phyloP scores from a whole-genome alignment of 257 asterid genomes.

The Solanum peruvianum region DNA sequence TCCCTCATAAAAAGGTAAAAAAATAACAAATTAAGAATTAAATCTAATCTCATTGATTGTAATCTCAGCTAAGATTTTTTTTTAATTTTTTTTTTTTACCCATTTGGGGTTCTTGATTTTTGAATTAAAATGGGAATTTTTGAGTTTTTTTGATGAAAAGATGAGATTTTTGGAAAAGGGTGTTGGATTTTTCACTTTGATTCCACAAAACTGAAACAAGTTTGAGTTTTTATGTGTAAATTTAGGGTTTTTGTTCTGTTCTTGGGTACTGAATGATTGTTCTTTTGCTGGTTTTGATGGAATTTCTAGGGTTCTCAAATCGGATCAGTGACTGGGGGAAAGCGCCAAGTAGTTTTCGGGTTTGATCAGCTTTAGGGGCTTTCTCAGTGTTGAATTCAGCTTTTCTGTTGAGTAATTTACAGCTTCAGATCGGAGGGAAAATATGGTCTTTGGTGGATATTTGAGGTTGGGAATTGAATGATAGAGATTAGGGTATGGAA shows the following conservation, averaged over 20 bases:
- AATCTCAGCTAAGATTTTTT: neutral
- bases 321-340: neutral
- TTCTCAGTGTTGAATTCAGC: neutral
- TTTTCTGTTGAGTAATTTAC: neutral
- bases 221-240: neutral
- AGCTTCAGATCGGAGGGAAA: neutral
- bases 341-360: neutral
- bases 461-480: neutral
- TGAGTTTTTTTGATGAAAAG: neutral
- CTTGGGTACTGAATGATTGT: neutral
- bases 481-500: conserved; percentile 15
- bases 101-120: neutral
- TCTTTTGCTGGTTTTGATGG: neutral
- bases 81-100: neutral
- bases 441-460: neutral
- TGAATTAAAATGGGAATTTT: neutral
- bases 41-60: neutral
- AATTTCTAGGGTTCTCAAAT: conserved; percentile 9
- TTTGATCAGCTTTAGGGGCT: conserved; percentile 7
- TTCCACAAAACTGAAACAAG: neutral
- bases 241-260: neutral
- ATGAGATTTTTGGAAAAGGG: neutral
- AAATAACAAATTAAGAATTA: conserved; percentile 1
- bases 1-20: conserved; percentile 5
- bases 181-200: conserved; percentile 2